Conservation (phyloP, 371 early-diverging fungal genomes). For the Dinochytrium kinnereticum region DNA sequence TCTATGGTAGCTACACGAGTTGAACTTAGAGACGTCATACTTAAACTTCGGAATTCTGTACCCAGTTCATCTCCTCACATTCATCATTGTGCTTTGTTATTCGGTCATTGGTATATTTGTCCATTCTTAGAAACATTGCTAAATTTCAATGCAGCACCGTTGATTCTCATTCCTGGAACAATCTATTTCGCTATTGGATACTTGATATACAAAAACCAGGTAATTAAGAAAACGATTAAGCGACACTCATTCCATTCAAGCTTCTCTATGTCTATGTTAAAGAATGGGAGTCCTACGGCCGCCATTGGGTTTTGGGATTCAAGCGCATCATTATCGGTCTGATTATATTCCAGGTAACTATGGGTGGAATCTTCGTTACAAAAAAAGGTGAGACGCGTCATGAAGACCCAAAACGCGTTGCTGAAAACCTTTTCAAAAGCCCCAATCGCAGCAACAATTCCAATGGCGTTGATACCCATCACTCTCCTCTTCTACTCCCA, state of each 20-base stretch:
- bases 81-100: slow-evolving; percentile 49
- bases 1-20: slow-evolving; percentile 33
- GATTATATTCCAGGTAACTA: slow-evolving; percentile 32
- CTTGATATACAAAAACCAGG: slow-evolving; percentile 50
- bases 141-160: slow-evolving; percentile 36
- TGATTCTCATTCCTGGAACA: slow-evolving; percentile 50
- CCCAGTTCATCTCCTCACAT: slow-evolving; percentile 50
- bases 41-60: slow-evolving; percentile 49
- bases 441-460: slow-evolving; percentile 31
- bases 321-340: slow-evolving; percentile 32
- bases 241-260: neutral
- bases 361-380: slow-evolving; percentile 43
- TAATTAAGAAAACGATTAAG: neutral
- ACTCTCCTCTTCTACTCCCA: slow-evolving; percentile 43
- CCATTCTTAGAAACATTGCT: neutral
- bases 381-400: slow-evolving; percentile 36
- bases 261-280: slow-evolving; percentile 54
- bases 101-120: slow-evolving; percentile 33
- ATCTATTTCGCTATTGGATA: slow-evolving; percentile 48
- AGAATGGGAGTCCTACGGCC: slow-evolving; percentile 50
- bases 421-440: slow-evolving; percentile 16
- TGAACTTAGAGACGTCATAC: slow-evolving; percentile 39
- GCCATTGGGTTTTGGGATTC: slow-evolving; percentile 47
- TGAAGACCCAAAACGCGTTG: neutral
- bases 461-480: slow-evolving; percentile 39